Evolutionary conservation across 2,329 filamentous ascomycete species (phyloP).

Genomic region (Trichoderma sp.): DNA sequence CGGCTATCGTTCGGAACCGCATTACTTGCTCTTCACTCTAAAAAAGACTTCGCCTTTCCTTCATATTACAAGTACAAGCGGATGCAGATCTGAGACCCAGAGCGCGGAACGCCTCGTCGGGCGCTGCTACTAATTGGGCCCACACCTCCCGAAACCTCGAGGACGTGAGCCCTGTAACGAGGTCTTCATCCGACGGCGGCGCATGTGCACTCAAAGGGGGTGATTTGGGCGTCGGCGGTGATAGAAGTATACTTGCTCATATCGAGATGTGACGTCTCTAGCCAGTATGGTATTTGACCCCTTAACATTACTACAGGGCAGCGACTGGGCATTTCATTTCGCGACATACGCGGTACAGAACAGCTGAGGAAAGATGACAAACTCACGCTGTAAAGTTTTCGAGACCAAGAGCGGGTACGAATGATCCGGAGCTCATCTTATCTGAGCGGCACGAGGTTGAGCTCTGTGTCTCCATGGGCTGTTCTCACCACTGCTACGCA

Average conservation of each 20-base stretch:
- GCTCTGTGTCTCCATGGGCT: not conserved
- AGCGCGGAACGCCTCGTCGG: not conserved
- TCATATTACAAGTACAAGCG: not conserved
- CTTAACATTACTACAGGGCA: no score
- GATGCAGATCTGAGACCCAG: not conserved
- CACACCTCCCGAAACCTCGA: not conserved
- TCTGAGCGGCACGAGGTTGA: not conserved
- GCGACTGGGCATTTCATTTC: not conserved
- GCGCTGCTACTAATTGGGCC: conserved; percentile 8
- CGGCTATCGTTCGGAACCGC: not conserved
- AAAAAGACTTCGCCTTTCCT: not conserved
- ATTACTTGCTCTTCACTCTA: not conserved
- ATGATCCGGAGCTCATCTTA: not conserved
- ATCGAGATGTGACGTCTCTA: not conserved
- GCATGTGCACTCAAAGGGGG: not conserved
- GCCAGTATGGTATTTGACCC: not conserved
- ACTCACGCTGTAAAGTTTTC: not conserved
- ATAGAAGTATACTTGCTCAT: not conserved
- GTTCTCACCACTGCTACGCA: no score
- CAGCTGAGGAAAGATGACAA: not conserved
- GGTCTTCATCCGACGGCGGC: conserved; percentile 20
- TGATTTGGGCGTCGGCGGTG: not conserved
- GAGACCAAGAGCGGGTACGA: not conserved
- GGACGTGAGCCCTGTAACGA: not conserved
- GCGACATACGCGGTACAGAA: not conserved